Base-by-base conservation (phyloP, 306 rosid species). In the Vigna trinervia region DNA sequence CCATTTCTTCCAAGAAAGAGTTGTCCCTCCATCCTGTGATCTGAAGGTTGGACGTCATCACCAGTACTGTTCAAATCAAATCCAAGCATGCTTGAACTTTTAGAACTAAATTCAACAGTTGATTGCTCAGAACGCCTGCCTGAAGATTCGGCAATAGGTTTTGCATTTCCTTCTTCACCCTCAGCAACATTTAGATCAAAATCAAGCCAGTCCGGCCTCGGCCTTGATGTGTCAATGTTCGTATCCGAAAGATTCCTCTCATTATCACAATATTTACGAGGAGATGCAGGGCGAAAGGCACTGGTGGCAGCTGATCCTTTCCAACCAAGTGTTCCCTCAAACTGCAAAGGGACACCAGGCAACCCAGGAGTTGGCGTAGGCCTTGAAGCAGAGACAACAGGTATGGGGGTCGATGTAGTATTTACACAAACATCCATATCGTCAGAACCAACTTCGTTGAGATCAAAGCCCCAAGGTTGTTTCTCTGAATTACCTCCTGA, bases 281-380 rank as follows among this genome's bases (percentile, higher is more conserved):
- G 99, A 19, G 99, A 91, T 70, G 98, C 98, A 82, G 93, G 97
- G 26, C 92, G 98, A 73, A 92, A 95, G 78, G 98, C 99, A 82
- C 99, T 95, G 74, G 95, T 92, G 69, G 90, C 94, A 67, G 96
- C 98, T 51, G 98, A 89, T 71, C 97, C 98, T 86, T 87, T 92
- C 97, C 97, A 89, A 71, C 98, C 98, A 85, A 87, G 93, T 30
- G 96, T 65, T 59, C 98, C 98, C 80, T 87, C 93, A 84, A 96
- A 93, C 87, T 84, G 92, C 81, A 89, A 77, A 78, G 96, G 99
- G 41, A 92, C 69, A 36, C 38, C 63, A 5, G 90, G 96, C 82
- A 91, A 73, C 79, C 88, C 93, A 67, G 87, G 64, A 68, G 86
- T 83, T 52, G 77, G 86, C 68, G 75, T 84, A 62, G 92, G 92